These are phyloP conservation scores for Hanseniaspora hatyaiensis DNA, from an alignment of 805 yeast species.

Conservation along the genomic window DNA sequence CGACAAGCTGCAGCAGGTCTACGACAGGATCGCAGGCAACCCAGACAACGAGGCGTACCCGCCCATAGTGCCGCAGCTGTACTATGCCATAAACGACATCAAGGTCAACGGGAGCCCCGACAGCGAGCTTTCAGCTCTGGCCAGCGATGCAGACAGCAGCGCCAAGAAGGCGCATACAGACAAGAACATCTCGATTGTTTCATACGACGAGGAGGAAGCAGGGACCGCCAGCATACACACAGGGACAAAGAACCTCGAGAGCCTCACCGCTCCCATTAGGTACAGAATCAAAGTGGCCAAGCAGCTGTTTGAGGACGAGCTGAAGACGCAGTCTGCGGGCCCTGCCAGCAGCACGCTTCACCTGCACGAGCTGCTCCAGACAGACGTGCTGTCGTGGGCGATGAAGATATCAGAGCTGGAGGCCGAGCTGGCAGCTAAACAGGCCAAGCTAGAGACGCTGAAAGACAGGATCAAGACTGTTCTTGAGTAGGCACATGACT, in stretches of 20 bases:
- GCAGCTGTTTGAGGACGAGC: neutral
- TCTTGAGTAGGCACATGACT: no score
- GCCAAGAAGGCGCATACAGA: neutral
- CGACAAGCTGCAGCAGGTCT: conserved; percentile 44
- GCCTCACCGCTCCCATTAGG: conserved; percentile 14
- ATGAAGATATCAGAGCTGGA: conserved; percentile 21
- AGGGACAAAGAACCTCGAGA: conserved; percentile 16
- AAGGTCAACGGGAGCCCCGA: neutral
- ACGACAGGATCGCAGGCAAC: conserved; percentile 41
- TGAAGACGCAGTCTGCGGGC: neutral
- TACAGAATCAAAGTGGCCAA: conserved; percentile 15
- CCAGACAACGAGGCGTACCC: conserved; percentile 35
- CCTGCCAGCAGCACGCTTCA: neutral
- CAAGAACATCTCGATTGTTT: conserved; percentile 4
- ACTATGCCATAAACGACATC: conserved; percentile 12
- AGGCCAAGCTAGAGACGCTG: conserved; percentile 19
- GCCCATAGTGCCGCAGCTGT: conserved; percentile 10
- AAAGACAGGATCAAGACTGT: conserved; percentile 16
- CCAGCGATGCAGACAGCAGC: neutral
- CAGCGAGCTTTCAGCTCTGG: no score
- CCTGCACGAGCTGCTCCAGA: conserved; percentile 22
- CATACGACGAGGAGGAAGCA: conserved; percentile 14
- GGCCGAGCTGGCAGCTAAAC: conserved; percentile 24
- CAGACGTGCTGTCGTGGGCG: conserved; percentile 27
- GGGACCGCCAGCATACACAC: conserved; percentile 8